These are phyloP conservation scores for Trichocomaceae sp. DNA, from an alignment of 2,329 filamentous ascomycete genomes.

Conservation along the genomic window DNA sequence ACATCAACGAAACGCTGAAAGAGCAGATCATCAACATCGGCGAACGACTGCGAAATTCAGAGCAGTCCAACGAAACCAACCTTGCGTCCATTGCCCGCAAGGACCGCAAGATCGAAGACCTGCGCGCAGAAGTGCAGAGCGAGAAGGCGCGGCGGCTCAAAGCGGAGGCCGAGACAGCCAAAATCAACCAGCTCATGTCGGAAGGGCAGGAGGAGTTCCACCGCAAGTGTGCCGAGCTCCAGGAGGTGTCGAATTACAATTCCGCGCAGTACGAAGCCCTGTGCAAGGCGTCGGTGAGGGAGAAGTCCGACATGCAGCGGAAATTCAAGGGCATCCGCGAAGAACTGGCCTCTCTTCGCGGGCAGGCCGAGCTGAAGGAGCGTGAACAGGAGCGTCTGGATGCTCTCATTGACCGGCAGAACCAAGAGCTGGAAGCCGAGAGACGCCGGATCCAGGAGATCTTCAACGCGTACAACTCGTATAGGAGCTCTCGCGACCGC, in stretches of 20 bases:
- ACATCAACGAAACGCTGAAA: constrained; percentile 41
- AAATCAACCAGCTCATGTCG: constrained; percentile 32
- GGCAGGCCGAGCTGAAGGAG: constrained; percentile 32
- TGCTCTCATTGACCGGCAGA: constrained; percentile 41
- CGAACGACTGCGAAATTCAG: constrained; percentile 40
- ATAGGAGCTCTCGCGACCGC: constrained; percentile 37
- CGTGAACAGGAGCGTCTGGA: constrained; percentile 36
- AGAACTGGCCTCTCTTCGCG: constrained; percentile 28
- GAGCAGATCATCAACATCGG: constrained; percentile 40
- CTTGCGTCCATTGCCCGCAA: constrained; percentile 41
- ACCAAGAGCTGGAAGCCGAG: constrained; percentile 36
- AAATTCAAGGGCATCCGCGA: constrained; percentile 33
- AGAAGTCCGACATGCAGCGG: constrained; percentile 34
- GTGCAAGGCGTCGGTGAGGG: constrained; percentile 33
- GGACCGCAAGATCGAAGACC: constrained; percentile 43
- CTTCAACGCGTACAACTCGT: constrained; percentile 34
- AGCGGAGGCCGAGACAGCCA: constrained; percentile 35
- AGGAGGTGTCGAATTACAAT: constrained; percentile 34
- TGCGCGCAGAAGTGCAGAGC: constrained; percentile 35
- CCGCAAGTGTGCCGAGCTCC: constrained; percentile 32
- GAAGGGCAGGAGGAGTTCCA: constrained; percentile 36
- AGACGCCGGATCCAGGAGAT: constrained; percentile 37
- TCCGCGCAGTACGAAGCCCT: constrained; percentile 41
- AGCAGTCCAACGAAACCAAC: constrained; percentile 43
- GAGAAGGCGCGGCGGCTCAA: constrained; percentile 37